Percentiles rank a stretch among this genome's conserved stretches.
Evolutionary conservation across 768 basidiomycete species (phyloP).

Genomic region (Psilocybe cubensis): DNA sequence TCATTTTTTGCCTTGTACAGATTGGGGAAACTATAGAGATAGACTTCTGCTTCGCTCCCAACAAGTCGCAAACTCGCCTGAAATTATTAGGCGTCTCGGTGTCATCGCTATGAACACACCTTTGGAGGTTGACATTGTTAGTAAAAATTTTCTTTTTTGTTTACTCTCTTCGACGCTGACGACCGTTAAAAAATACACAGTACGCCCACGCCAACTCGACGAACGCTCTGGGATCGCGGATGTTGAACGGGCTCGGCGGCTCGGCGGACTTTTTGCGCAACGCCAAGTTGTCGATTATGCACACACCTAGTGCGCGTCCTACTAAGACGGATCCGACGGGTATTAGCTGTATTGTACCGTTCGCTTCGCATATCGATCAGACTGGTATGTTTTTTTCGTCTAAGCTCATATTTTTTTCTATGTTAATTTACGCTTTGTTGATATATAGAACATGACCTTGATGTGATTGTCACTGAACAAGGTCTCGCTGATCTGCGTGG

Average conservation of each 20-base stretch:
- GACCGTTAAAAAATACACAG: slow-evolving; percentile 18
- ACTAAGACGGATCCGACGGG: slow-evolving; percentile 52
- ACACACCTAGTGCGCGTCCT: slow-evolving; percentile 50
- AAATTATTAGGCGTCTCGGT: slow-evolving; percentile 50
- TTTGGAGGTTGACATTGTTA: slow-evolving; percentile 50
- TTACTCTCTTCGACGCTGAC: neutral
- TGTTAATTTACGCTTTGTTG: neutral
- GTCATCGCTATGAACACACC: slow-evolving; percentile 58
- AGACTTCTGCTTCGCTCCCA: slow-evolving; percentile 51
- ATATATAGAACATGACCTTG: slow-evolving; percentile 47
- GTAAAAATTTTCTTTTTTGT: slow-evolving; percentile 23
- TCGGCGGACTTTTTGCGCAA: slow-evolving; percentile 53
- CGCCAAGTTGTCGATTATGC: slow-evolving; percentile 55
- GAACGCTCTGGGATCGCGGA: slow-evolving; percentile 49
- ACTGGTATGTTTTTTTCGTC: slow-evolving; percentile 36
- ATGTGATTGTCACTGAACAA: slow-evolving; percentile 52
- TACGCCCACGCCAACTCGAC: slow-evolving; percentile 58
- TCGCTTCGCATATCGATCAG: slow-evolving; percentile 50
- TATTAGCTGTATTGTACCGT: slow-evolving; percentile 53
- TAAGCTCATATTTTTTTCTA: neutral
- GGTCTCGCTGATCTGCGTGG: slow-evolving; percentile 52
- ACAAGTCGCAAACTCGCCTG: slow-evolving; percentile 54
- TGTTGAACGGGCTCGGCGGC: slow-evolving; percentile 54
- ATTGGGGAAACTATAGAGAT: slow-evolving; percentile 50
- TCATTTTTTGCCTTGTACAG: slow-evolving; percentile 22